phyloP scores from a whole-genome alignment of 1,139 yeast species.

The Suhomyces bolitotheri region DNA sequence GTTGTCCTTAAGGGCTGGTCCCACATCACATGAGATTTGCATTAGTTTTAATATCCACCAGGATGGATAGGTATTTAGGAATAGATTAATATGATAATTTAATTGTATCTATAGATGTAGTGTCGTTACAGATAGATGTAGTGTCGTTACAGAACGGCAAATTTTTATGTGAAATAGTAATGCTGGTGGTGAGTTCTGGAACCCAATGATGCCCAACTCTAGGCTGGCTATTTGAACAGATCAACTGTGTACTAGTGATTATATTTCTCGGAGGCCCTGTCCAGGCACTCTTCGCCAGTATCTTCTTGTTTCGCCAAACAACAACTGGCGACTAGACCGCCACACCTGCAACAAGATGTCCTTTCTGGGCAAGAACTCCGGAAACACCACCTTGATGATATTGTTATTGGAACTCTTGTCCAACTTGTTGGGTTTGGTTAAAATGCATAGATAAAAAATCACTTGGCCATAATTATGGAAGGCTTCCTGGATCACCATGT shows the following conservation, averaged over 20 bases:
- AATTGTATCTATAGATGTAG: no score
- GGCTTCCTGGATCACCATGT: slow-evolving; percentile 68
- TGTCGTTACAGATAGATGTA: no score
- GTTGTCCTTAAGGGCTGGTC: not conserved
- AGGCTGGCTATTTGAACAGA: no score
- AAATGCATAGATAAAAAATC: slow-evolving; percentile 57
- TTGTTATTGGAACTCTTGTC: slow-evolving; percentile 22
- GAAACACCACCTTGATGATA: slow-evolving; percentile 50
- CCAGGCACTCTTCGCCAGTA: slow-evolving; percentile 49
- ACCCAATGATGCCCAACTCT: no score
- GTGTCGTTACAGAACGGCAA: no score
- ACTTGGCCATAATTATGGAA: slow-evolving; percentile 63
- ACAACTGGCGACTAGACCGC: slow-evolving; percentile 37
- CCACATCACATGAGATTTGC: no score
- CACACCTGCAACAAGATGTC: slow-evolving; percentile 44
- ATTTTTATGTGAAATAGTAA: no score
- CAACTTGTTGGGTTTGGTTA: slow-evolving; percentile 36
- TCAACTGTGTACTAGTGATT: no score
- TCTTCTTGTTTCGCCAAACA: slow-evolving; percentile 38
- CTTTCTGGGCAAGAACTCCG: slow-evolving; percentile 46
- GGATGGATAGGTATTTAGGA: no score
- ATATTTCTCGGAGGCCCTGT: slow-evolving; percentile 33
- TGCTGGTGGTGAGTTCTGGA: no score
- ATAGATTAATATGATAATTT: no score
- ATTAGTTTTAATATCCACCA: no score